A percentile compares a stretch with the other conserved stretches of the same genome.
Evolutionary conservation across 2,329 filamentous ascomycete genomes (phyloP).

Genomic region (Pestalotiopsis sp.): DNA sequence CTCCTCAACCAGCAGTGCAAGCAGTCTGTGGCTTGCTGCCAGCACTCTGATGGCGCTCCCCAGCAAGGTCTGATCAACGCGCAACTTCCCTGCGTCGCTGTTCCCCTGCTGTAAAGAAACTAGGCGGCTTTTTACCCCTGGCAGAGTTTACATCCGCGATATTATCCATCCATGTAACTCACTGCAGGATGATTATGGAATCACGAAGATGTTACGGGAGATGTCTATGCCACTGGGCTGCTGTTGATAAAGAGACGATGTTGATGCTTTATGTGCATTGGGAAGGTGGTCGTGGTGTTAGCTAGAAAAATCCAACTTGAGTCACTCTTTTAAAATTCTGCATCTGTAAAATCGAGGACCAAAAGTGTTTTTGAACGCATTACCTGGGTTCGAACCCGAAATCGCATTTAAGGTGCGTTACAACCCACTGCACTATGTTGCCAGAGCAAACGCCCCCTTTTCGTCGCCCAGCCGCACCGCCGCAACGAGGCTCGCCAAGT

Average conservation of each 20-base stretch:
- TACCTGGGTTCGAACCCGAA: no score
- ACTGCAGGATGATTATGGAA: slow-evolving; percentile 21
- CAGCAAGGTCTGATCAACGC: slow-evolving; percentile 30
- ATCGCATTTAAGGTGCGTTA: no score
- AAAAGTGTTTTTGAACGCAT: no score
- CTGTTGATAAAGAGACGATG: slow-evolving; percentile 14
- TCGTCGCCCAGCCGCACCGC: no score
- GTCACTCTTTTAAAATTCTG: slow-evolving; percentile 26
- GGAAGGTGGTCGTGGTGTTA: slow-evolving; percentile 18
- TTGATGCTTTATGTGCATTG: slow-evolving; percentile 18
- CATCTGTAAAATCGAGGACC: no score
- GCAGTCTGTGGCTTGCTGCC: slow-evolving; percentile 34
- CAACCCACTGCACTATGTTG: no score
- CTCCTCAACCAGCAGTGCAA: slow-evolving; percentile 31
- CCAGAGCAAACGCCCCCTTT: no score
- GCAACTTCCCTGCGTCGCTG: slow-evolving; percentile 31
- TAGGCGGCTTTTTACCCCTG: neutral
- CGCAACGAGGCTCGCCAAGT: no score
- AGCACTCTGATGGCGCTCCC: slow-evolving; percentile 17
- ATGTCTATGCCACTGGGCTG: slow-evolving; percentile 23
- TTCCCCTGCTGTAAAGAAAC: slow-evolving; percentile 28
- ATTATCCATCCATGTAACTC: neutral
- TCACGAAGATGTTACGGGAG: slow-evolving; percentile 24
- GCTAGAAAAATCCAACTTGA: slow-evolving; percentile 30
- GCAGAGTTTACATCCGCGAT: neutral